Percentiles rank a stretch among this genome's conserved stretches.
Conservation (phyloP, 1,284 basidiomycete genomes). For the Sanguinoderma infundibulare region DNA sequence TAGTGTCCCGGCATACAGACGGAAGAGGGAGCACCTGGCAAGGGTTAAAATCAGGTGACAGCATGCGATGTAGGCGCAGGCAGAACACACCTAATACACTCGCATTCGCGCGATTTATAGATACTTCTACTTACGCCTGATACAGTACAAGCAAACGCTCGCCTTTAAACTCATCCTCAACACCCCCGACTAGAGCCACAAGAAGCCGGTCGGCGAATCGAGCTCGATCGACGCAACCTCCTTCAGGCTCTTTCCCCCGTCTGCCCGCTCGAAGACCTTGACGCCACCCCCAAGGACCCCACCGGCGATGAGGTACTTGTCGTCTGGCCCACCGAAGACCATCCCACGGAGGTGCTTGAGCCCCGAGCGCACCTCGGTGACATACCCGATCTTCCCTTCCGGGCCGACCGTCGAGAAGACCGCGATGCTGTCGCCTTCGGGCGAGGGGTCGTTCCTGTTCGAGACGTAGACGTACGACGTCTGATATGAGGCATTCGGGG, state of each 20-base stretch:
- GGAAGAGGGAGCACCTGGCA: background rate
- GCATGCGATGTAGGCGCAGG: no score
- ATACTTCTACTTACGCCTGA: background rate
- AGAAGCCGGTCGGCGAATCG: slow-evolving; percentile 37
- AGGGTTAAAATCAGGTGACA: background rate
- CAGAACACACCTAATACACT: background rate
- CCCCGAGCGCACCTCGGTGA: slow-evolving; percentile 40
- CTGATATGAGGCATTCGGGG: slow-evolving; percentile 49
- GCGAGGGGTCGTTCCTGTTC: slow-evolving; percentile 65
- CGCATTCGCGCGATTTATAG: background rate
- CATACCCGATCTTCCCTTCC: slow-evolving; percentile 30
- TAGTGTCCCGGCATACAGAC: background rate
- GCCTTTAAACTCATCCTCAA: background rate
- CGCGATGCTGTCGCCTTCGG: slow-evolving; percentile 64
- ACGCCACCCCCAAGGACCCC: slow-evolving; percentile 39
- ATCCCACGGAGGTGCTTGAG: slow-evolving; percentile 42
- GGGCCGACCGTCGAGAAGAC: slow-evolving; percentile 45
- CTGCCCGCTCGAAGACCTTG: slow-evolving; percentile 39
- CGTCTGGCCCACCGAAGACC: slow-evolving; percentile 39
- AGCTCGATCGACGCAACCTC: slow-evolving; percentile 36
- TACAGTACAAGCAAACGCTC: background rate
- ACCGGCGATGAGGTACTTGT: slow-evolving; percentile 39
- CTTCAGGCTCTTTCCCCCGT: slow-evolving; percentile 39
- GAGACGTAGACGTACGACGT: slow-evolving; percentile 66
- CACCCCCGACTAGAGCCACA: slow-evolving; percentile 31